A percentile compares a stretch with the other conserved stretches of the same genome.
phyloP scores from a whole-genome alignment of 2,329 filamentous ascomycete genomes.

The Colletotrichum tabaci region DNA sequence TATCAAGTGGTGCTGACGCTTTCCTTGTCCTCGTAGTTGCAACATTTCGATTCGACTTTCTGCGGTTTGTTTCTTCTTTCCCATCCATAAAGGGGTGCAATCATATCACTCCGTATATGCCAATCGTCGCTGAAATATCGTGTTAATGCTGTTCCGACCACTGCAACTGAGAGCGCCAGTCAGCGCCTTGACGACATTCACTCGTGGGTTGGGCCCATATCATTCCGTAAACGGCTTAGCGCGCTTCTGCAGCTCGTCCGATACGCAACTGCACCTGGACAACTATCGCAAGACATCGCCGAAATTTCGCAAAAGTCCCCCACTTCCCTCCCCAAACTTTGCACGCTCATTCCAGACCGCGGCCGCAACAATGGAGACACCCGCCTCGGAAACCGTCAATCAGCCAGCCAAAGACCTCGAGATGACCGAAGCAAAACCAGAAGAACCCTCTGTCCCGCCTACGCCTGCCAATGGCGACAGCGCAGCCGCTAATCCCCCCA shows the following conservation, averaged over 20 bases:
- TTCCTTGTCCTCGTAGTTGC: neutral
- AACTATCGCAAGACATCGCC: conserved; percentile 31
- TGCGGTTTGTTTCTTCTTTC: no score
- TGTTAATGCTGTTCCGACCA: conserved; percentile 14
- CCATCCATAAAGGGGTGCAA: no score
- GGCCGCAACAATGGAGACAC: conserved; percentile 16
- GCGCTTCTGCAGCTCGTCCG: conserved; percentile 7
- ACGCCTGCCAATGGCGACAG: conserved; percentile 25
- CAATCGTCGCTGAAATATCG: neutral
- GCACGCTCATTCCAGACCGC: conserved; percentile 10
- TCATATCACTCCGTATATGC: neutral
- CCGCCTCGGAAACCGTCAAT: conserved; percentile 13
- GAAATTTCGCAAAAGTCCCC: conserved; percentile 41
- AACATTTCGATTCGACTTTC: neutral
- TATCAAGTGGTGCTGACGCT: neutral
- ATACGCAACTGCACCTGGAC: conserved; percentile 23
- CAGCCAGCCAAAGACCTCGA: conserved; percentile 18
- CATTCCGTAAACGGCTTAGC: conserved; percentile 16
- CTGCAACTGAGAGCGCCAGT: conserved; percentile 29
- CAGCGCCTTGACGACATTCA: neutral
- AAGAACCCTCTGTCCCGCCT: neutral
- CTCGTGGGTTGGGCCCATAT: conserved; percentile 6
- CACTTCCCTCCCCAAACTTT: conserved; percentile 34
- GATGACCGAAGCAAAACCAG: conserved; percentile 9
- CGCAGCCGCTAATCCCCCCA: neutral